Conservation (phyloP, 768 basidiomycete species). For the Gelatoporia subvermispora region DNA sequence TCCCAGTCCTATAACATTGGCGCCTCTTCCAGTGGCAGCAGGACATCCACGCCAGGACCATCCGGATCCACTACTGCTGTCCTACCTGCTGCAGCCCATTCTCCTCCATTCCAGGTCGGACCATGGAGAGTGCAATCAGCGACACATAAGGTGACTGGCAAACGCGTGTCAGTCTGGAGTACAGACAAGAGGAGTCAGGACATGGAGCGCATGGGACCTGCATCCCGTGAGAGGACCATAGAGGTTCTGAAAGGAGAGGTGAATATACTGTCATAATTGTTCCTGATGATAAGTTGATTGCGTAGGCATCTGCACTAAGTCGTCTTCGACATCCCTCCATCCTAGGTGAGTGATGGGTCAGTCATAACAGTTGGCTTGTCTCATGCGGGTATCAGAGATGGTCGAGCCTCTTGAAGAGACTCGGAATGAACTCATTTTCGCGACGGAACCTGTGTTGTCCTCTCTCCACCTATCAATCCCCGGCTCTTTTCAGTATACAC, state of each 20-base stretch:
- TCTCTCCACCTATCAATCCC: slow-evolving; percentile 76
- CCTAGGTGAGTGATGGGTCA: slow-evolving; percentile 49
- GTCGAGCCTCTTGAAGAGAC: slow-evolving; percentile 97
- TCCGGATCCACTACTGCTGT: slow-evolving; percentile 28
- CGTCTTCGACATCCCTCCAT: slow-evolving; percentile 90
- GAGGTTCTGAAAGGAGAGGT: slow-evolving; percentile 93
- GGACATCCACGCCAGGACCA: slow-evolving; percentile 31
- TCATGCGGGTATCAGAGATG: slow-evolving; percentile 60
- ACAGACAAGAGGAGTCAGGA: slow-evolving; percentile 81
- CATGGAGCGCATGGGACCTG: slow-evolving; percentile 60
- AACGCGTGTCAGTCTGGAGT: slow-evolving; percentile 89
- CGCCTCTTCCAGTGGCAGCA: slow-evolving; percentile 24
- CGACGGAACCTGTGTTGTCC: slow-evolving; percentile 85
- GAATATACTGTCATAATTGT: slow-evolving; percentile 13
- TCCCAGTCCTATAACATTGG: slow-evolving; percentile 76
- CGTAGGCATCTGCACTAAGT: slow-evolving; percentile 79
- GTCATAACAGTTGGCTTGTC: background rate
- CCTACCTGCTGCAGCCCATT: slow-evolving; percentile 35
- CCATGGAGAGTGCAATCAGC: slow-evolving; percentile 88
- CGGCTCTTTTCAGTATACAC: slow-evolving; percentile 48
- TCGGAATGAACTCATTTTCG: slow-evolving; percentile 82
- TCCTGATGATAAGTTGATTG: no score
- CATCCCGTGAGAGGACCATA: slow-evolving; percentile 67
- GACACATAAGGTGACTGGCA: slow-evolving; percentile 82
- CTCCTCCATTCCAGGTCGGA: slow-evolving; percentile 66